phyloP scores from a whole-genome alignment of 768 basidiomycete species.

The Lactarius indigo region DNA sequence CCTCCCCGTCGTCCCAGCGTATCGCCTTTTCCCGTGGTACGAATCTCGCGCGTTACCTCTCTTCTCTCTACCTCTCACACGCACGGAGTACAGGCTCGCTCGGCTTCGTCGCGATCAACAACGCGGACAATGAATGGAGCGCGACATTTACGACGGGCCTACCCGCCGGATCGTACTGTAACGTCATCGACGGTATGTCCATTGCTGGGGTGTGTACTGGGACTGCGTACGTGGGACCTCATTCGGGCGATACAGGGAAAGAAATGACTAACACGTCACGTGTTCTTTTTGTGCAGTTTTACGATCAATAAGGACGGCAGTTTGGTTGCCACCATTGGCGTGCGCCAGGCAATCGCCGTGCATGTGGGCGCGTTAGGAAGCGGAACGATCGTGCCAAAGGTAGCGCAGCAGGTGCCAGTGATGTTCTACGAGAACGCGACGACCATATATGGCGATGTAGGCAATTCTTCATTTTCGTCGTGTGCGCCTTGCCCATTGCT shows the following conservation, averaged over 20 bases:
- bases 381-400: not conserved
- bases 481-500: too few relatives aligned
- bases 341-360: constrained; percentile 30
- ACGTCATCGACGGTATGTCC: constrained; percentile 52
- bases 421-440: constrained; percentile 51
- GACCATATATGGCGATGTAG: constrained; percentile 55
- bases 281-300: constrained; percentile 20
- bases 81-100: constrained; percentile 39
- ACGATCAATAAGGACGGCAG: constrained; percentile 15
- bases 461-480: not conserved
- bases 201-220: constrained; percentile 47
- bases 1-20: constrained; percentile 51
- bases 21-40: constrained; percentile 66
- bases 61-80: not conserved
- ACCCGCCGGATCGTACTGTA: constrained; percentile 58
- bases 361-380: constrained; percentile 25
- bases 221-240: constrained; percentile 35
- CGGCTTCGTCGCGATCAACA: constrained; percentile 69
- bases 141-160: constrained; percentile 55
- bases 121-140: constrained; percentile 53
- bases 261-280: not conserved
- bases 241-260: not conserved
- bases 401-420: constrained; percentile 9
- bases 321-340: constrained; percentile 28
- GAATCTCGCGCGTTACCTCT: constrained; percentile 11